Conservation (phyloP, 306 rosid genomes). For the Elaeagnus macrophylla region DNA sequence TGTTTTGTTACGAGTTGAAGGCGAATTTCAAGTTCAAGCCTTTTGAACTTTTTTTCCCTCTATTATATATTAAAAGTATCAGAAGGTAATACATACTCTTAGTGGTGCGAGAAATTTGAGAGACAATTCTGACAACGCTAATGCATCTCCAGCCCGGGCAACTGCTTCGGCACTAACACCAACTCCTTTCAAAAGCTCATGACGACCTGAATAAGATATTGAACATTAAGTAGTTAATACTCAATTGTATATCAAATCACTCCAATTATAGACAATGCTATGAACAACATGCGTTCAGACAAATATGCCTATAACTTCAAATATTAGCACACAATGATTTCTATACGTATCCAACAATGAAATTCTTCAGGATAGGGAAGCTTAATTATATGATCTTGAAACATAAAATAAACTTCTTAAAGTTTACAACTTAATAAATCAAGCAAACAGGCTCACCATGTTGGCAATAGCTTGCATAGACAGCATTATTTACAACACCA, state of each 20-base stretch:
- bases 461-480: constrained; percentile 89
- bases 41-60: no score
- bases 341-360: no score
- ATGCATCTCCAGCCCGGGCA: constrained; percentile 61
- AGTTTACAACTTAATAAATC: background rate
- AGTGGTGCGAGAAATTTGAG: constrained; percentile 78
- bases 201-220: constrained; percentile 49
- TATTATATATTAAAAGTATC: background rate
- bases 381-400: no score
- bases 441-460: constrained; percentile 40
- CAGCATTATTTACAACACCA: constrained; percentile 88
- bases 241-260: background rate
- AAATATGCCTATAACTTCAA: no score
- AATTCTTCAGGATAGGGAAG: no score
- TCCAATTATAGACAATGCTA: background rate
- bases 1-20: no score
- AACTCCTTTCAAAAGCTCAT: constrained; percentile 52
- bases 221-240: constrained; percentile 9
- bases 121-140: constrained; percentile 65
- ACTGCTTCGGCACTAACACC: constrained; percentile 55
- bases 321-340: no score
- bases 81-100: constrained; percentile 38
- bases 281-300: no score
- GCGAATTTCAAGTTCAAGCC: no score
- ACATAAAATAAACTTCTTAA: no score